Base-by-base conservation (phyloP, 2,329 filamentous ascomycete species). In the Ilyonectria robusta region DNA sequence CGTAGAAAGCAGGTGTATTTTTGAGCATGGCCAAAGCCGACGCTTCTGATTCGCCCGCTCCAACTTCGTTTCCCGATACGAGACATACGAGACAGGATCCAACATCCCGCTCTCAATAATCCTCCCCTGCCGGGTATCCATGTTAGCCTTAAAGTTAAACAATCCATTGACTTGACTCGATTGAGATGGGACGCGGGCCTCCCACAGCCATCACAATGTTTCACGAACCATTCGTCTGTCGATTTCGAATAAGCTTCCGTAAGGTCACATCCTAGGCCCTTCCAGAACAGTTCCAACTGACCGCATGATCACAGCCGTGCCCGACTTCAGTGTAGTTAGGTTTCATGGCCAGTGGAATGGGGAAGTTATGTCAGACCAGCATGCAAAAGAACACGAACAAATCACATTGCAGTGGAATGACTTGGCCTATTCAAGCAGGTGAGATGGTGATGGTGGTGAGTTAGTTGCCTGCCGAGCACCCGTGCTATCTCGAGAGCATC, bases 401-500 rank as follows among this genome's bases (percentile, higher is more conserved):
- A 6, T 35, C 19, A 10, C n/a, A 13, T 35, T 35, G n/a, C 6
- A 33, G 31, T 33, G 31, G 8, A 37, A 53, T 19, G 21, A 7
- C 31, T 53, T 35, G 31, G 29, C 50, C 50, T 31, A 17, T 37
- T 53, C 31, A 15, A 53, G 31, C 29, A 53, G 50, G 50, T 53
- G 50, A 15, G 15, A 21, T 4, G 23, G 11, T 21, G 19, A 35
- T 21, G 11, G 31, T 15, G 31, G n/a, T 15, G n/a, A 23, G 19
- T 23, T 53, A 15, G n/a, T 13, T 35, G 33, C 10, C 7, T 33
- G 50, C 33, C 50, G 31, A 33, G 19, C 31, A 33, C 21, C 31
- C n/a, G 33, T 11, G 31, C 35, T 19, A 33, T 33, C 50, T 53
- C 31, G 21, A 6, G 15, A 35, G n/a, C n/a, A 31, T 53, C 31